Evolutionary conservation across 768 basidiomycete species (phyloP).

Genomic region (Lactifluus pinguis): DNA sequence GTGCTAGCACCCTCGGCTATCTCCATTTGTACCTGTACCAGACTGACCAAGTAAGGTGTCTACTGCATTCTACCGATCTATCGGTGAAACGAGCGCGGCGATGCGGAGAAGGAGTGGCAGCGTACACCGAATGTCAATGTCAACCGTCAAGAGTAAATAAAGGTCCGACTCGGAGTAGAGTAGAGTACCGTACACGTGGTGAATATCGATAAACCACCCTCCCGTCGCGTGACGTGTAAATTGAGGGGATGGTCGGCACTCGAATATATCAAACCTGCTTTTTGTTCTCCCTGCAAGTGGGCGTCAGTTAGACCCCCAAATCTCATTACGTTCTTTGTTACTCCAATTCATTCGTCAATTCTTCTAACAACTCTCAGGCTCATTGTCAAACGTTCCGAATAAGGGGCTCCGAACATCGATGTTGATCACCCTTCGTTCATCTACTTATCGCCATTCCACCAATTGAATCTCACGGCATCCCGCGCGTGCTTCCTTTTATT

Average conservation of each 20-base stretch:
- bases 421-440: constrained; percentile 6
- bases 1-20: neutral
- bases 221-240: neutral
- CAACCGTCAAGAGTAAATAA: neutral
- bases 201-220: neutral
- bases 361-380: neutral
- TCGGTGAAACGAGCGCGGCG: constrained; percentile 11
- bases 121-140: neutral
- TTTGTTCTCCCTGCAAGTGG: neutral
- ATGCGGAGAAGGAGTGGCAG: constrained; percentile 7
- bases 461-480: constrained; percentile 37
- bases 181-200: neutral
- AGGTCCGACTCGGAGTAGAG: neutral
- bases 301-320: neutral
- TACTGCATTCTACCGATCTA: constrained; percentile 7
- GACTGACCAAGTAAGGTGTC: constrained; percentile 3
- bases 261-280: no score
- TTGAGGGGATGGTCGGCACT: no score
- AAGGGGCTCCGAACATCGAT: neutral
- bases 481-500: constrained; percentile 34
- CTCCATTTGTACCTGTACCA: constrained; percentile 9
- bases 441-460: constrained; percentile 19
- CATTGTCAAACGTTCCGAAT: neutral
- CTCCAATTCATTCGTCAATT: neutral
- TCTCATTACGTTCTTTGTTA: neutral